Evolutionary conservation across 768 basidiomycete genomes (phyloP), one percentile per base, ranked within the genome.

Genomic region (Punctularia strigosozonata): DNA sequence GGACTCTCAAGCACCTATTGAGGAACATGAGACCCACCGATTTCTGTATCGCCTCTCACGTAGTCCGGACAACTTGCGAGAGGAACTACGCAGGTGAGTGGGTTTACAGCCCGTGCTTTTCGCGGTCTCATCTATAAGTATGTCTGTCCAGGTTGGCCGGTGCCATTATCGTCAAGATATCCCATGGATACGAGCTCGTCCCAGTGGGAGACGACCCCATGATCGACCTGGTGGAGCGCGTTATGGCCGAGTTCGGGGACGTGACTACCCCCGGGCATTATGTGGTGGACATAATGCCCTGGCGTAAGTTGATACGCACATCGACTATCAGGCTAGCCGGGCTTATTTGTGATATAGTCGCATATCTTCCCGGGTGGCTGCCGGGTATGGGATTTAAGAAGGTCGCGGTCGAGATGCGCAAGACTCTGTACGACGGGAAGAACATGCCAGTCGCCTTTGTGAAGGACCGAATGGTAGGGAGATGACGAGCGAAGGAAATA

Each of bases 151-250:
- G n/a, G n/a, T n/a, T n/a, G n/a, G 36, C 36, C 8, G 36, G 36
- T 5, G 30, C 40, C 5, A 30, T 32, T 6, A 41, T 41, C 20
- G 6, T 41, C 33, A 35, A 26, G 40, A 26, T 41, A 14, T 17
- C 40, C 3, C 31, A 41, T 10, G 40, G 40, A 8, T 32, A 41
- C 34, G 36, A 35, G 18, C n/a, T n/a, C n/a, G 25, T 36, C 23
- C 15, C 28, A 20, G 8, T n/a, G 4, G 34, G 17, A 7, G 19
- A 41, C 8, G 40, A 41, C 18, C 6, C 14, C 4, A n/a, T 35
- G 8, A 18, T 41, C 3, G 4, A 20, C 1, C 8, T 41, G 4
- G 40, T 30, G 13, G 34, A 41, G n/a, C n/a, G 18, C 10, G 34
- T 26, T 0, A 15, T 36, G 7, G 20, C 13, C 14, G 18, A 18